Evolutionary conservation across 306 rosid genomes (phyloP).

Genomic region (Cucumis cinereus): DNA sequence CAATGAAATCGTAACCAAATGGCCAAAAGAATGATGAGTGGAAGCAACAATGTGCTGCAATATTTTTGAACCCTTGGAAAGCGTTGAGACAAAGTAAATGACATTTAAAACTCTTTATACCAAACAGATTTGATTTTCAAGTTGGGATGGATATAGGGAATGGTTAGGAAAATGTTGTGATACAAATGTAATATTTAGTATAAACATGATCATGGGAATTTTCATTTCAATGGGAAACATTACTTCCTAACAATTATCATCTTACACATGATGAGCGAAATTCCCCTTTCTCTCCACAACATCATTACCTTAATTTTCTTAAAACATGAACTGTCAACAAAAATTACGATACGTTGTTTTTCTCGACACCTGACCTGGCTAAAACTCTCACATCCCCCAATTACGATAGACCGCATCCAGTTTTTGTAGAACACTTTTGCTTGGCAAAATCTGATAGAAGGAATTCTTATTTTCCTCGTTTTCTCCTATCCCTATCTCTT

Average conservation of each 20-base stretch:
- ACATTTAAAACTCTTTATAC: background rate
- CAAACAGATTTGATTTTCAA: background rate
- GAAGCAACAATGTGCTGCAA: background rate
- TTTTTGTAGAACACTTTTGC: background rate
- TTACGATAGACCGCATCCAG: background rate
- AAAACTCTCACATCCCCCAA: background rate
- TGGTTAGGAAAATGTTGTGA: background rate
- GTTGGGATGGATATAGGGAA: background rate
- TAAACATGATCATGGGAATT: constrained; percentile 1
- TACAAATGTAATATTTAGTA: background rate
- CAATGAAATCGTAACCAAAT: too few species aligned
- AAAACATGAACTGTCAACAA: background rate
- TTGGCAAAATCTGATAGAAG: background rate
- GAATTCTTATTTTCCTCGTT: constrained; percentile 40
- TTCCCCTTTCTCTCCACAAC: constrained; percentile 3
- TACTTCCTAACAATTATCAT: background rate
- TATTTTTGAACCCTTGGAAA: background rate
- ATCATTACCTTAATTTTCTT: background rate
- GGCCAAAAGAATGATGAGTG: too few species aligned
- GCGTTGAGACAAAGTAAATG: background rate
- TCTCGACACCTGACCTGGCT: background rate
- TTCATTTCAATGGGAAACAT: background rate
- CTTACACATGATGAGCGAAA: background rate
- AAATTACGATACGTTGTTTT: background rate
- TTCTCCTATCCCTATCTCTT: constrained; percentile 33